Conservation (phyloP, 108 stramenopile species). For the Fragilariopsis cylindrus region DNA sequence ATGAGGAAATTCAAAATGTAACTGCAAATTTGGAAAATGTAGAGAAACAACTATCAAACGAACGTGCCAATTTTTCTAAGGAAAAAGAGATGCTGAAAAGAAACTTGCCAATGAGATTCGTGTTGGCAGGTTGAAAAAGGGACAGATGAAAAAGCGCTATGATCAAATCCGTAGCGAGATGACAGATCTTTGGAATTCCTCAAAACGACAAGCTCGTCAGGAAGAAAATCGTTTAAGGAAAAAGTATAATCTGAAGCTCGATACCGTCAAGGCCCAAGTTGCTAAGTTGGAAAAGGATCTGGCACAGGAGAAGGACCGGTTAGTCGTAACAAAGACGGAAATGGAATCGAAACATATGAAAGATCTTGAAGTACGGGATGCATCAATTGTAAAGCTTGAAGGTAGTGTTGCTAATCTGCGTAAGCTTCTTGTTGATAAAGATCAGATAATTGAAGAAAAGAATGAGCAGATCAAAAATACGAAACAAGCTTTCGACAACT, state of each 20-base stretch:
- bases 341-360: slow-evolving; percentile 29
- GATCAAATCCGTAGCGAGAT: slow-evolving; percentile 50
- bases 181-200: slow-evolving; percentile 47
- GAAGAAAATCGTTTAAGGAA: slow-evolving; percentile 37
- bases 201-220: slow-evolving; percentile 51
- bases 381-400: slow-evolving; percentile 27
- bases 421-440: slow-evolving; percentile 28
- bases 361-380: slow-evolving; percentile 30
- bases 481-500: slow-evolving; percentile 44
- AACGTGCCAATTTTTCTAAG: slow-evolving; percentile 25
- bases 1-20: slow-evolving; percentile 33
- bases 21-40: slow-evolving; percentile 18
- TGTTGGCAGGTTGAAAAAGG: slow-evolving; percentile 40
- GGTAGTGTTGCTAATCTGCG: slow-evolving; percentile 23
- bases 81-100: slow-evolving; percentile 31
- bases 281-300: slow-evolving; percentile 31
- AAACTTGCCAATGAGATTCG: slow-evolving; percentile 32
- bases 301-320: slow-evolving; percentile 15
- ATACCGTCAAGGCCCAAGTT: slow-evolving; percentile 25
- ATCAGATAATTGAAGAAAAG: slow-evolving; percentile 22
- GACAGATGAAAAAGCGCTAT: slow-evolving; percentile 56
- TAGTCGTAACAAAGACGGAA: slow-evolving; percentile 11
- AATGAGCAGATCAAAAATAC: slow-evolving; percentile 33
- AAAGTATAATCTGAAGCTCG: slow-evolving; percentile 41
- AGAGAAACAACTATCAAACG: slow-evolving; percentile 29